phyloP scores from a whole-genome alignment of 768 basidiomycete genomes.

The Calocybe cyanea region DNA sequence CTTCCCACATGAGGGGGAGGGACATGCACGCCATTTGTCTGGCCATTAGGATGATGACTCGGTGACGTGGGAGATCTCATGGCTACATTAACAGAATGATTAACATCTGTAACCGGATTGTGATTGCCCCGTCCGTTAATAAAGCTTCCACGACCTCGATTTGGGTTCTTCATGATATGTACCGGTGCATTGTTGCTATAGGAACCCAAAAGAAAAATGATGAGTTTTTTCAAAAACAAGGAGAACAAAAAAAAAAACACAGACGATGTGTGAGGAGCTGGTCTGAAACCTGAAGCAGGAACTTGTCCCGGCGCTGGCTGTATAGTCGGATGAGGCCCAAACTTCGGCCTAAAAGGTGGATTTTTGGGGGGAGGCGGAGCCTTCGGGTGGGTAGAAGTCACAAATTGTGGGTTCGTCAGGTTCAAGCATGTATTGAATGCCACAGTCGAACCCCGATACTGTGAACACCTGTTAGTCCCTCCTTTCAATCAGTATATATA shows the following conservation, averaged over 20 bases:
- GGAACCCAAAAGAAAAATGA: neutral
- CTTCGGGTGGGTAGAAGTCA: slow-evolving; percentile 67
- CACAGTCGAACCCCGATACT: slow-evolving; percentile 88
- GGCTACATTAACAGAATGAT: slow-evolving; percentile 8
- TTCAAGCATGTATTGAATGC: slow-evolving; percentile 89
- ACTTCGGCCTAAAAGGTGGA: slow-evolving; percentile 60
- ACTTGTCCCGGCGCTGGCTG: slow-evolving; percentile 50
- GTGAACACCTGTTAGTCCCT: slow-evolving; percentile 62
- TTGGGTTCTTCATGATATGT: slow-evolving; percentile 77
- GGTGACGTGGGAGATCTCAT: slow-evolving; percentile 5
- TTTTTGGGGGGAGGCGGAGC: slow-evolving; percentile 45
- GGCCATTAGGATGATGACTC: slow-evolving; percentile 1
- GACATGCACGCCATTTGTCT: slow-evolving; percentile 14
- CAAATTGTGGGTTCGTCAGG: slow-evolving; percentile 80
- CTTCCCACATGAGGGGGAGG: slow-evolving; percentile 15
- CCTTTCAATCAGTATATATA: slow-evolving; percentile 6
- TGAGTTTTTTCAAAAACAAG: neutral
- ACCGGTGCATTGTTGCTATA: slow-evolving; percentile 35
- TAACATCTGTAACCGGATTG: slow-evolving; percentile 10
- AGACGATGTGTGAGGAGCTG: slow-evolving; percentile 36
- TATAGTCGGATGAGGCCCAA: slow-evolving; percentile 64
- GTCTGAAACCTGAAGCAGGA: slow-evolving; percentile 62
- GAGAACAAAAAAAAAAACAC: slow-evolving; percentile 9
- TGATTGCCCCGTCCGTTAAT: slow-evolving; percentile 31
- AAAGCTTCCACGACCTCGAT: slow-evolving; percentile 40